Percentiles rank a stretch among this genome's conserved stretches.
phyloP scores from a whole-genome alignment of 495 filamentous ascomycete genomes.

The Neurospora sp. region DNA sequence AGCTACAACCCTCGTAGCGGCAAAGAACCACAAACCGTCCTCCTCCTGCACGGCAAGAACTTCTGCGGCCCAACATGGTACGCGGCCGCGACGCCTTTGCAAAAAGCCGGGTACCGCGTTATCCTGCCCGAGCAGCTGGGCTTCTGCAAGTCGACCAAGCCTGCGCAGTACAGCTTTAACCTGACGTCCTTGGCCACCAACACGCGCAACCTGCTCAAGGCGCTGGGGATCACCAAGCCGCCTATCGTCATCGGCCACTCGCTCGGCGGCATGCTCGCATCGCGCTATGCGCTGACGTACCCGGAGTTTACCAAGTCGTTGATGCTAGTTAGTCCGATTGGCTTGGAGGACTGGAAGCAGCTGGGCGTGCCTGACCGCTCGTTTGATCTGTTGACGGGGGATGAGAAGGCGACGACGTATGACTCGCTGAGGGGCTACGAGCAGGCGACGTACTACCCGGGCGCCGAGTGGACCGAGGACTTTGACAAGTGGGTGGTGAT shows the following conservation, averaged over 20 bases:
- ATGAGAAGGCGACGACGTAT: conserved; percentile 27
- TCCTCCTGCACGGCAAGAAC: conserved; percentile 38
- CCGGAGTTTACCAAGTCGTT: conserved; percentile 19
- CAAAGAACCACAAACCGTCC: conserved; percentile 17
- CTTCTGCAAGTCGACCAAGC: conserved; percentile 41
- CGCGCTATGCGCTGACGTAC: conserved; percentile 35
- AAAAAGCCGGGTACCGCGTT: conserved; percentile 29
- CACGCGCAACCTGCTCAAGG: conserved; percentile 25
- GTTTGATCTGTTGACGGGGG: conserved; percentile 18
- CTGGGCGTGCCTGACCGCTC: conserved; percentile 30
- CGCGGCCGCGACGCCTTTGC: conserved; percentile 23
- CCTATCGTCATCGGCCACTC: conserved; percentile 37
- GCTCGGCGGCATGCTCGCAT: conserved; percentile 36
- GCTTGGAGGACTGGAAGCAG: conserved; percentile 36
- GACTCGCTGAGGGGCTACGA: conserved; percentile 29
- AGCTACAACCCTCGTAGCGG: conserved; percentile 3
- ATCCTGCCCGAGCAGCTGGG: conserved; percentile 38
- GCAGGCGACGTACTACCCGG: conserved; percentile 34
- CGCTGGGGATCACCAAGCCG: conserved; percentile 14
- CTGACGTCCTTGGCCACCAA: conserved; percentile 33
- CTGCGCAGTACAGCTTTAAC: conserved; percentile 31
- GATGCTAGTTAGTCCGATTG: conserved; percentile 30
- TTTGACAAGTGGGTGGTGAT: conserved; percentile 40
- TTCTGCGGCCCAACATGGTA: conserved; percentile 38
- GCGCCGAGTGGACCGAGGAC: conserved; percentile 18